A percentile compares a stretch with the other conserved stretches of the same genome.
Evolutionary conservation across 345 rosid genomes (phyloP).

Genomic region (Citrus trifoliata): DNA sequence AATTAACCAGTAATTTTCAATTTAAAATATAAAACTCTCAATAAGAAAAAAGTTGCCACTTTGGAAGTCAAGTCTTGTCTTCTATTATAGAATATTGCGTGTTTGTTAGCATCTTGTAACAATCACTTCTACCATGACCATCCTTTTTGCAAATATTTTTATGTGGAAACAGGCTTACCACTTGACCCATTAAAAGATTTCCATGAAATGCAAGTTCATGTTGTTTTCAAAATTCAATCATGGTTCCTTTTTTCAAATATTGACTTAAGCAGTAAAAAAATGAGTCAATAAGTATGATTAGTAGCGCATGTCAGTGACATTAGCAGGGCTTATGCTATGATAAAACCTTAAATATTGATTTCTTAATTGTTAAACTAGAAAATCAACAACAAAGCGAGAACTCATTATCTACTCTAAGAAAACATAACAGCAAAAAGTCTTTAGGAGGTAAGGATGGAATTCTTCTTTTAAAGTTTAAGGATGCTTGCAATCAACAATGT

Average conservation of each 20-base stretch:
- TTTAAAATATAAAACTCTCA: no score
- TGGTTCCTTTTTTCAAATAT: neutral
- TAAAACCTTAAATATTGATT: neutral
- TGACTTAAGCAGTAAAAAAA: neutral
- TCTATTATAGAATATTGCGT: no score
- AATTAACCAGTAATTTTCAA: no score
- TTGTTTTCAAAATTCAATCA: neutral
- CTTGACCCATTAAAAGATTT: neutral
- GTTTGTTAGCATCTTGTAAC: no score
- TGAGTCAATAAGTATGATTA: neutral
- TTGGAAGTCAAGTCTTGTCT: no score
- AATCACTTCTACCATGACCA: no score
- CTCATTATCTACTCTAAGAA: neutral
- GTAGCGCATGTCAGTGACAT: neutral
- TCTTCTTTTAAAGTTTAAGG: neutral
- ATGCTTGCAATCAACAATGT: neutral
- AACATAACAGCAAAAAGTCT: neutral
- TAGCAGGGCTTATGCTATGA: no score
- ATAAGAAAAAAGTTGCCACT: no score
- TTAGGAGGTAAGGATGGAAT: neutral
- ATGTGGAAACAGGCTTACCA: neutral
- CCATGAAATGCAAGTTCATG: neutral
- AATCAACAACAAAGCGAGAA: neutral
- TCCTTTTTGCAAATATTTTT: neutral
- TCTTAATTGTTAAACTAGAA: neutral